These are phyloP conservation scores for Colletotrichum plurivorum DNA, from an alignment of 2,329 filamentous ascomycete genomes.

Conservation along the genomic window DNA sequence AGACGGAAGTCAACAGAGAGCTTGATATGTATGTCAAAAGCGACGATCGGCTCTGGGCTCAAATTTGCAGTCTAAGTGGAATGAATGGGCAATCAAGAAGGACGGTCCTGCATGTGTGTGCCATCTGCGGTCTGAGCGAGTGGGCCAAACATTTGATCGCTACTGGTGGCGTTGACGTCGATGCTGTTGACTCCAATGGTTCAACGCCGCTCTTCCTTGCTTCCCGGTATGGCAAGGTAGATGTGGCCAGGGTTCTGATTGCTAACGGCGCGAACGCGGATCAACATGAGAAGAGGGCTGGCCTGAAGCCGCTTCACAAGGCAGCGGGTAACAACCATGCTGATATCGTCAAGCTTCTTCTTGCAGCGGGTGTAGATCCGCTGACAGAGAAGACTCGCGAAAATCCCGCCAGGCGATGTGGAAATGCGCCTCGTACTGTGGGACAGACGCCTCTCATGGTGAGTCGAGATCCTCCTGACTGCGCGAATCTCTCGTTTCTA, in stretches of 20 bases:
- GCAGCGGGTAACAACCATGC: conserved; percentile 51
- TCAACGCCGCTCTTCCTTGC: conserved; percentile 47
- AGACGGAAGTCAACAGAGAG: conserved; percentile 15
- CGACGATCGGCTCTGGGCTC: background rate
- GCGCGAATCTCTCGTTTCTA: too few species aligned
- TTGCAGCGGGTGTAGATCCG: conserved; percentile 52
- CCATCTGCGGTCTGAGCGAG: conserved; percentile 29
- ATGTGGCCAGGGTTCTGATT: conserved; percentile 42
- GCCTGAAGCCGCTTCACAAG: conserved; percentile 52
- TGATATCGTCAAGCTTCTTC: conserved; percentile 40
- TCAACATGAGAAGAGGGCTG: conserved; percentile 39
- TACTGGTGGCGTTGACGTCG: conserved; percentile 20
- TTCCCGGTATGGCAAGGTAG: conserved; percentile 43
- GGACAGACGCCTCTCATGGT: conserved; percentile 48
- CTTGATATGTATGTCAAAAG: background rate
- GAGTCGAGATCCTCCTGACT: background rate
- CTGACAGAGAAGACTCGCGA: conserved; percentile 46
- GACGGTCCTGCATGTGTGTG: conserved; percentile 27
- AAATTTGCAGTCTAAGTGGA: background rate
- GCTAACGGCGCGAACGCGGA: conserved; percentile 46
- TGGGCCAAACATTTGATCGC: conserved; percentile 40
- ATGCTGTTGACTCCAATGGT: conserved; percentile 35
- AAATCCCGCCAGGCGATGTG: conserved; percentile 7
- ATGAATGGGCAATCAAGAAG: background rate
- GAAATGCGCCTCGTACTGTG: conserved; percentile 28